Conservation (phyloP, 1,284 basidiomycete genomes). For the Ceratobasidium sp. region DNA sequence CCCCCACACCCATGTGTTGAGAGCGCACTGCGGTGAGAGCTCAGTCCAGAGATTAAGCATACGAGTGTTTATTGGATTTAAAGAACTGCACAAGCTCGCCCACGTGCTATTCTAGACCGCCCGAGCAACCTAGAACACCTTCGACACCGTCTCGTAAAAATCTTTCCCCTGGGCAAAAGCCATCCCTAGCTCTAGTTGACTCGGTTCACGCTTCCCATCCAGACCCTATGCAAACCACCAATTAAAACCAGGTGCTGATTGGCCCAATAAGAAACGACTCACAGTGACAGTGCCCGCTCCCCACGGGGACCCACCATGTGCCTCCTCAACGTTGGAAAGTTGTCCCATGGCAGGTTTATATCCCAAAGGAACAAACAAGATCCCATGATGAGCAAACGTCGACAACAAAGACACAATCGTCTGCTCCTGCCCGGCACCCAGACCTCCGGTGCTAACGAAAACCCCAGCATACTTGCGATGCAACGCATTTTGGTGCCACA, state of each 20-base stretch:
- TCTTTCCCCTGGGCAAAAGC: constrained; percentile 74
- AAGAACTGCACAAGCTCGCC: not conserved
- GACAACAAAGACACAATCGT: constrained; percentile 77
- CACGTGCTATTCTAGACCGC: constrained; percentile 14
- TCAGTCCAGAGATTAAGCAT: not conserved
- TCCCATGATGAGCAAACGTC: constrained; percentile 85
- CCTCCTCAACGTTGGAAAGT: constrained; percentile 70
- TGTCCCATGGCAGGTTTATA: constrained; percentile 72
- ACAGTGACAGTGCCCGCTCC: constrained; percentile 68
- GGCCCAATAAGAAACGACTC: constrained; percentile 57
- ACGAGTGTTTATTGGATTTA: not conserved
- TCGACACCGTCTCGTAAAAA: constrained; percentile 60
- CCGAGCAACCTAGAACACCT: not conserved
- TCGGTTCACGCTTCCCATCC: constrained; percentile 74
- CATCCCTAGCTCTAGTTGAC: constrained; percentile 72
- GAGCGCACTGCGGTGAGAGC: not conserved
- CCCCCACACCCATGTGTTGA: not conserved
- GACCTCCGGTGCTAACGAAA: constrained; percentile 67
- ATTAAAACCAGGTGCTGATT: not conserved
- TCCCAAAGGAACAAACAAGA: constrained; percentile 84
- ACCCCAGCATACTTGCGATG: constrained; percentile 80
- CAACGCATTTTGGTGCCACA: constrained; percentile 81
- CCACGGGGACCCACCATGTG: constrained; percentile 81
- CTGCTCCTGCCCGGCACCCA: constrained; percentile 80
- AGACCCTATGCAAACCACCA: not conserved